Evolutionary conservation across 805 yeast genomes (phyloP), one percentile per base, ranked within the genome.

Genomic region (Candida mattraensis): DNA sequence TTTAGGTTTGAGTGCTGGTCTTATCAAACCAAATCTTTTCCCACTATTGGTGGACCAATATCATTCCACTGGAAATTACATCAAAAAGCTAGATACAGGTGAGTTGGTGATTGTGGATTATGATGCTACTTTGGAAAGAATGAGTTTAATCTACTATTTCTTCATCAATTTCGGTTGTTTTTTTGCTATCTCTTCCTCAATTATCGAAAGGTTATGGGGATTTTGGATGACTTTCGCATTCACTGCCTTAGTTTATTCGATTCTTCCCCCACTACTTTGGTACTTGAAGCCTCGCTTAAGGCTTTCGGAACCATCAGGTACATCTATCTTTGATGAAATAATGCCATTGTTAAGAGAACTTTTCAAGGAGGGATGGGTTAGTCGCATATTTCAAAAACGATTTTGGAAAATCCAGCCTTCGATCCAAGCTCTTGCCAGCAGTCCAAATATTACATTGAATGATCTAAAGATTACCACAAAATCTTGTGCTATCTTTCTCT

Each of bases 31-130:
- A 15, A 74, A 73, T 50, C 61, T 73, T 31, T 60, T 70, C 42
- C 76, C 76, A 5, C 55, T 71, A 30, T 48, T 71, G 26, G 62
- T 71, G 61, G 86, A 82, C 48, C 87, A 81, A 59, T 79, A 78
- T 56, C 72, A 78, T 24, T 67, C 72, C 52, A 64, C 73, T 27
- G 69, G 70, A 46, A 80, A 77, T 37, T 72, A 39, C 71, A 73
- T 58, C 60, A 70, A 37, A 67, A 71, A 46, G 76, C 71, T 71
- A 28, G 73, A 82, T 4, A 18, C 48, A 15, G 78, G 77, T 2
- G 80, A 76, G 51, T 66, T 70, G 23, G 88, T 83, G 17, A 72
- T 85, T 45, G 61, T 71, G 18, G 76, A 70, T 43, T 60, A 70
- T 24, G 64, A 67, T 47, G 63, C 72, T 43, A 57, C 73, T 1